phyloP scores from a whole-genome alignment of 208 protist genomes.

The Herpetomonas samuelpessoai region DNA sequence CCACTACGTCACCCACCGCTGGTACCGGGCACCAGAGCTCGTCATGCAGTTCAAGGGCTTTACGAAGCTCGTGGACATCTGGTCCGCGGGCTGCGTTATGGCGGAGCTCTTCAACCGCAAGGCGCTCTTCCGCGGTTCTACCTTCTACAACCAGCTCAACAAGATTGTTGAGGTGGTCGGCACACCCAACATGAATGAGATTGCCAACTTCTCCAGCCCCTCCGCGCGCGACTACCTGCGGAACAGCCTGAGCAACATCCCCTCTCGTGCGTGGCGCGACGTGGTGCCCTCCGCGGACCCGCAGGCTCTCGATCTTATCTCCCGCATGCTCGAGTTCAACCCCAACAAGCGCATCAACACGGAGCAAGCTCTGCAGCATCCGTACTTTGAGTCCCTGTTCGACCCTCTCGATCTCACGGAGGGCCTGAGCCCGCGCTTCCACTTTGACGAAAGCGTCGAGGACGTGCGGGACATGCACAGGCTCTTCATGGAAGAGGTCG shows the following conservation, averaged over 20 bases:
- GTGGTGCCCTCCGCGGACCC: slow-evolving; percentile 70
- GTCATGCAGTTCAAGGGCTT: slow-evolving; percentile 95
- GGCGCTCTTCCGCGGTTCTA: slow-evolving; percentile 88
- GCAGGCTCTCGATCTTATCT: slow-evolving; percentile 76
- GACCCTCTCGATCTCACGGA: slow-evolving; percentile 78
- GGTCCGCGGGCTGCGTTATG: slow-evolving; percentile 91
- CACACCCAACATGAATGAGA: slow-evolving; percentile 87
- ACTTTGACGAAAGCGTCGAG: slow-evolving; percentile 73
- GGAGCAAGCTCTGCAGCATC: slow-evolving; percentile 84
- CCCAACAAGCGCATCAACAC: slow-evolving; percentile 74
- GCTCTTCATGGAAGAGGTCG: slow-evolving; percentile 69
- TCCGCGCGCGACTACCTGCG: slow-evolving; percentile 85
- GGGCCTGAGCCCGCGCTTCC: slow-evolving; percentile 71
- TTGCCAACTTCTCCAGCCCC: slow-evolving; percentile 81
- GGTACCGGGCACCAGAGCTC: slow-evolving; percentile 97
- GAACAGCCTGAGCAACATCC: slow-evolving; percentile 65
- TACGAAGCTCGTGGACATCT: slow-evolving; percentile 88
- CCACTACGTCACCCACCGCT: slow-evolving; percentile 95
- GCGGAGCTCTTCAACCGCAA: slow-evolving; percentile 90
- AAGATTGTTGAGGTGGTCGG: slow-evolving; percentile 92
- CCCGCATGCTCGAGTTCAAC: slow-evolving; percentile 84
- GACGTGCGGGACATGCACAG: slow-evolving; percentile 72
- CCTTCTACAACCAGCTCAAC: slow-evolving; percentile 92
- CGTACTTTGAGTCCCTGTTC: slow-evolving; percentile 84
- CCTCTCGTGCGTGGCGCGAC: slow-evolving; percentile 40